Evolutionary conservation across 1,284 basidiomycete species (phyloP).

Genomic region (Rhodotorula mucilaginosa): DNA sequence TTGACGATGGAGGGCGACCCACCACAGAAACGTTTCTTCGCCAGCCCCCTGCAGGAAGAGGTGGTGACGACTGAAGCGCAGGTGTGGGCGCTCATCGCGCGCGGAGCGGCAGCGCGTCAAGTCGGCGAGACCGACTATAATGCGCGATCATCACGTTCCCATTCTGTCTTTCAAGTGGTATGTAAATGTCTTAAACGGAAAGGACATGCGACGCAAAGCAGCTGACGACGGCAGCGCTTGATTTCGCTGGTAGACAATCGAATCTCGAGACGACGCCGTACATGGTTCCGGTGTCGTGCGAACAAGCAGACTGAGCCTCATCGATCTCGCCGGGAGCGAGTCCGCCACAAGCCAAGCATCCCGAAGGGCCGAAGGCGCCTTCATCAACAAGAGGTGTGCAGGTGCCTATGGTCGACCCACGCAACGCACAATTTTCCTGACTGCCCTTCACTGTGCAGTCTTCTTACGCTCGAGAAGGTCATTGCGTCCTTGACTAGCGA

Average conservation of each 20-base stretch:
- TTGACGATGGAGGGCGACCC: neutral
- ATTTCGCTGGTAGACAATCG: constrained; percentile 47
- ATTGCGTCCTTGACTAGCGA: constrained; percentile 78
- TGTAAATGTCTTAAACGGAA: constrained; percentile 22
- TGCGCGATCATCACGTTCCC: constrained; percentile 83
- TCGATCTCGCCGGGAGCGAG: constrained; percentile 96
- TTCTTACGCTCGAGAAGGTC: constrained; percentile 83
- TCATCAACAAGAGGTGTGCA: constrained; percentile 73
- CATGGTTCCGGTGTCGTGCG: constrained; percentile 25
- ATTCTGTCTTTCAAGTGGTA: constrained; percentile 87
- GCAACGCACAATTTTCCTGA: constrained; percentile 40
- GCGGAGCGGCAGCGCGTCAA: constrained; percentile 82
- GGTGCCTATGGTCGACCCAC: neutral
- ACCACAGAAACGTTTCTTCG: constrained; percentile 48
- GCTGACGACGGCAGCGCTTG: neutral
- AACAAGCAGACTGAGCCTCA: constrained; percentile 62
- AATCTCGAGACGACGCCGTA: constrained; percentile 43
- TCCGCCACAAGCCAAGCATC: constrained; percentile 92
- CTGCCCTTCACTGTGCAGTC: constrained; percentile 47
- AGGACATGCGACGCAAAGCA: neutral
- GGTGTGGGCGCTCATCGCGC: constrained; percentile 75
- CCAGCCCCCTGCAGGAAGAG: constrained; percentile 78
- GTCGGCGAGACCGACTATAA: constrained; percentile 98
- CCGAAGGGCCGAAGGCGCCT: constrained; percentile 83
- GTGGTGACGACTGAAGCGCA: constrained; percentile 85